These are phyloP conservation scores for Hirsutella minnesotensis DNA, from an alignment of 2,329 filamentous ascomycete species.

Conservation along the genomic window DNA sequence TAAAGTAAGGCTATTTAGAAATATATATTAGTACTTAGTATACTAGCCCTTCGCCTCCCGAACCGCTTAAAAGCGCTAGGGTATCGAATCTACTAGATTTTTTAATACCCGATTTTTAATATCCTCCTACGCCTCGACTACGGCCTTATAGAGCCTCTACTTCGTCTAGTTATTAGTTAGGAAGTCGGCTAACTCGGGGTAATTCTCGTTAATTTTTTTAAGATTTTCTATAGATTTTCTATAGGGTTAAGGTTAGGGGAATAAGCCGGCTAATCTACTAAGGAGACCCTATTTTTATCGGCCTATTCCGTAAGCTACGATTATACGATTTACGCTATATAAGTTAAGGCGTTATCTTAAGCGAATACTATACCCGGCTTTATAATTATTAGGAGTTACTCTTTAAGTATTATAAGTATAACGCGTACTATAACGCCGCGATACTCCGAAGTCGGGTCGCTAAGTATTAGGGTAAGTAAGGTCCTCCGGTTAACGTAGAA, in stretches of 20 bases:
- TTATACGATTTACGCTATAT: not conserved
- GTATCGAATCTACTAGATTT: constrained; percentile 2
- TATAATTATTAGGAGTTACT: not conserved
- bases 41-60: constrained; percentile 1
- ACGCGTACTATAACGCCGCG: not conserved
- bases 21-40: constrained; percentile 1
- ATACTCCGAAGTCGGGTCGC: not conserved
- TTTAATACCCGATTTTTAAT: constrained; percentile 3
- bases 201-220: constrained; percentile 3
- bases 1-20: too few relatives aligned
- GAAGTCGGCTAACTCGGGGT: constrained; percentile 2
- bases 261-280: constrained; percentile 3
- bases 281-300: not conserved
- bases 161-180: not conserved
- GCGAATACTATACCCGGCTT: too few relatives aligned
- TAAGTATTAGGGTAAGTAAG: not conserved
- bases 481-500: not conserved
- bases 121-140: too few relatives aligned
- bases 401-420: not conserved
- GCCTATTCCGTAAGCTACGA: not conserved
- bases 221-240: constrained; percentile 6
- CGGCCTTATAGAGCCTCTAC: too few relatives aligned
- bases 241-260: too few relatives aligned
- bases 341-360: not conserved
- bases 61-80: not conserved